Percentiles rank a stretch among this genome's conserved stretches.
Conservation (phyloP, 2,329 filamentous ascomycete species). For the Exophiala oligosperma region DNA sequence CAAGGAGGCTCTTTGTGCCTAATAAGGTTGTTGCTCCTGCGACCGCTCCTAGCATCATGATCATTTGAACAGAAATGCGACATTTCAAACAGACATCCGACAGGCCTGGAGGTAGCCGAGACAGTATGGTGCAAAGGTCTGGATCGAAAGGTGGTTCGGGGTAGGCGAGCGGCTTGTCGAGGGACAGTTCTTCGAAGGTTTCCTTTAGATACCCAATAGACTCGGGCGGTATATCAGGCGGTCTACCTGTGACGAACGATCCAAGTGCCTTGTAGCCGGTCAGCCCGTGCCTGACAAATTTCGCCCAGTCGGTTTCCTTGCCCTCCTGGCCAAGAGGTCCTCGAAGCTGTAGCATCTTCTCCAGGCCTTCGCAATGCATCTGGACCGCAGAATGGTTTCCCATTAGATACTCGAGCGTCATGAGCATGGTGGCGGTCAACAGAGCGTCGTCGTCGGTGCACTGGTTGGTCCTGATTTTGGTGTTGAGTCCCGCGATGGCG, state of each 20-base stretch:
- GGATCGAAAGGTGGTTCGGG: conserved; percentile 22
- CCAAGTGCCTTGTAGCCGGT: conserved; percentile 23
- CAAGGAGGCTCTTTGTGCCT: neutral
- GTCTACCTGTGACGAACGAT: conserved; percentile 24
- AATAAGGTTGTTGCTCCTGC: conserved; percentile 7
- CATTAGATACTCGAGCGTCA: conserved; percentile 27
- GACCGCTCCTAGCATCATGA: conserved; percentile 22
- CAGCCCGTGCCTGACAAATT: conserved; percentile 25
- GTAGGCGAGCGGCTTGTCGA: conserved; percentile 23
- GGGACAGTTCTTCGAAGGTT: conserved; percentile 21
- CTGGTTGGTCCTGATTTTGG: conserved; percentile 11
- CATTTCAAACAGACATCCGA: conserved; percentile 21
- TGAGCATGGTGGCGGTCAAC: conserved; percentile 25
- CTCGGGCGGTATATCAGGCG: conserved; percentile 16
- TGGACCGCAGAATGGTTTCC: conserved; percentile 23
- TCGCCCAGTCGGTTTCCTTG: conserved; percentile 20
- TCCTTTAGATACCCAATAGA: conserved; percentile 19
- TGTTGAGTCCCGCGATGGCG: conserved; percentile 22
- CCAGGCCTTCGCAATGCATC: conserved; percentile 24
- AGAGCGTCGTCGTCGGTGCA: conserved; percentile 21
- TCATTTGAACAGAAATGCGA: conserved; percentile 25
- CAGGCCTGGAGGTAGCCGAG: conserved; percentile 21
- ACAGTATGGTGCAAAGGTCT: conserved; percentile 20
- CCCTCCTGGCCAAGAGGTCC: conserved; percentile 11
- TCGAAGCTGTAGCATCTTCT: conserved; percentile 24